phyloP scores from a whole-genome alignment of 371 early-diverging fungal genomes.

The Paramicrosporidium saccamoebae region DNA sequence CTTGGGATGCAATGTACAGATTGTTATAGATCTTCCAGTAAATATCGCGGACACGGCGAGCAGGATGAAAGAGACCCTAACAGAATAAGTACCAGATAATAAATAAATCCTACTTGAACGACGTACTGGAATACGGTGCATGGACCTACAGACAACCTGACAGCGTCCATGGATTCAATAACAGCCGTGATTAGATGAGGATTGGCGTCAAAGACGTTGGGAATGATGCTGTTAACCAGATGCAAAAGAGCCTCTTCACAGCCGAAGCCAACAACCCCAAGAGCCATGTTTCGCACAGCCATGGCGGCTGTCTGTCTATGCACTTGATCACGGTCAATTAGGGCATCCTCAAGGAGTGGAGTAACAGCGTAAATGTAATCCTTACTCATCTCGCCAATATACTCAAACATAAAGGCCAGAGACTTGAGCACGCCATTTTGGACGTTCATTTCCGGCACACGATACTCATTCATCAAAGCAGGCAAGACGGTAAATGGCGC shows the following conservation, averaged over 20 bases:
- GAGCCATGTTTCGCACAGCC: constrained; percentile 62
- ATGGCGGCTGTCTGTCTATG: constrained; percentile 87
- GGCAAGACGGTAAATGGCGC: constrained; percentile 90
- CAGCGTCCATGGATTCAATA: constrained; percentile 77
- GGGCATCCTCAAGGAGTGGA: constrained; percentile 77
- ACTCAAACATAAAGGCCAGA: constrained; percentile 79
- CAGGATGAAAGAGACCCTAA: constrained; percentile 93
- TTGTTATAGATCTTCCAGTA: constrained; percentile 93
- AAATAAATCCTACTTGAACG: constrained; percentile 11
- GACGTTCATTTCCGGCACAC: constrained; percentile 83
- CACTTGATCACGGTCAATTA: constrained; percentile 85
- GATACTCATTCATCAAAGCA: constrained; percentile 91
- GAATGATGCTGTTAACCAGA: constrained; percentile 80
- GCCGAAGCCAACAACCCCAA: constrained; percentile 59
- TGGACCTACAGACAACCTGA: constrained; percentile 63
- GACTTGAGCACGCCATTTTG: constrained; percentile 91
- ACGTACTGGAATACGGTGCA: constrained; percentile 49
- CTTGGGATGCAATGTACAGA: constrained; percentile 67
- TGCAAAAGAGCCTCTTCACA: constrained; percentile 79
- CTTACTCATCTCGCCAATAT: constrained; percentile 81
- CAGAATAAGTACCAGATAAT: constrained; percentile 2
- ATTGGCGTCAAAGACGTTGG: constrained; percentile 84
- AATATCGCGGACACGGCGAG: constrained; percentile 67
- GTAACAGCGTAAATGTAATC: constrained; percentile 83
- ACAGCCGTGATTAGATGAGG: constrained; percentile 90